Evolutionary conservation across 129 eudicot genomes (phyloP), one percentile per base, ranked within the genome.

Genomic region (Calendula officinalis): DNA sequence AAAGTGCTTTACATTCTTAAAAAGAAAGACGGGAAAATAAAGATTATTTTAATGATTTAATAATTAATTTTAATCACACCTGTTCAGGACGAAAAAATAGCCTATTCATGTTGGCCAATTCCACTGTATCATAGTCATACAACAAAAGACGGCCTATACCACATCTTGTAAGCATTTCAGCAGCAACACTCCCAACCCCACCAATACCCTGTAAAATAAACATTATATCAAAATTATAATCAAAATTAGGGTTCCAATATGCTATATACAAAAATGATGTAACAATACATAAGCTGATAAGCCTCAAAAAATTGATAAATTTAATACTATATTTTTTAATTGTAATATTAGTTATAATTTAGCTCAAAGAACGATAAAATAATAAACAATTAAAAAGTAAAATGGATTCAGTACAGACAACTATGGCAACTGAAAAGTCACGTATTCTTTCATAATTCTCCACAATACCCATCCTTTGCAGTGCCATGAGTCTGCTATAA

Each of bases 101-200:
- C 85, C 98, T 83, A 75, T 92, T 92, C 98, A 92, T 92, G 82
- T 92, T 92, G 79, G 96, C 98, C 76, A 92, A 85, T 75, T 92
- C 98, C 78, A 92, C 98, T 75, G 82, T 92, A 77, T 92, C 98
- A 79, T 92, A 92, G 77, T 92, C 98, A 79, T 92, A 92, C 70
- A 92, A 75, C 83, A 92, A 75, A 68, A 92, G 96, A 34, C 96
- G 95, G 42, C 98, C 98, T 3, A 92, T 85, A 71, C 98, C 98
- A 77, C 98, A 92, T 83, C 98, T 85, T 62, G 98, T 92, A 63
- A 92, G 88, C 98, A 88, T 92, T 80, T 92, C 98, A 70, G 96
- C 96, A 12, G 98, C 96, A 77, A 92, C 96, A 77, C 98, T 92
- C 64, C 96, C 96, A 13, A 92, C 98, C 17, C 98, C 98, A 74